These are phyloP conservation scores for Penicillium atrosanguineum DNA, from an alignment of 495 filamentous ascomycete species.

Conservation along the genomic window DNA sequence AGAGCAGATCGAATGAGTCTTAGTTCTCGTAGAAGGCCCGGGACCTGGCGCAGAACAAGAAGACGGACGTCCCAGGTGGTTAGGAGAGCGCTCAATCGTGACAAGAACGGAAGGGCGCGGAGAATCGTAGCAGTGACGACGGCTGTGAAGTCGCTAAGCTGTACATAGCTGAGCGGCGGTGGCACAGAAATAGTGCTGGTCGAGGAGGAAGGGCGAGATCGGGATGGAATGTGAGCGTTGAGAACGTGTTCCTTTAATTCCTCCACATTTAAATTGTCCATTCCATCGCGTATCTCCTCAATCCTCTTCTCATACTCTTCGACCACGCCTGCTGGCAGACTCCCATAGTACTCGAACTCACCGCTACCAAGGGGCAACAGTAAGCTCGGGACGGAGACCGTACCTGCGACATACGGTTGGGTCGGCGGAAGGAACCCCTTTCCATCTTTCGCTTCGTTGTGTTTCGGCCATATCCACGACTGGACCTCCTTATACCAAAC, in stretches of 20 bases:
- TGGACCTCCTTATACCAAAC: slow-evolving; percentile 77
- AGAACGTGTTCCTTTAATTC: slow-evolving; percentile 88
- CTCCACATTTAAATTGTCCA: slow-evolving; percentile 81
- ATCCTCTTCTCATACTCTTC: slow-evolving; percentile 68
- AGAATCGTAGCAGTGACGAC: slow-evolving; percentile 85
- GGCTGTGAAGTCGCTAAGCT: slow-evolving; percentile 82
- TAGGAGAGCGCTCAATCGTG: slow-evolving; percentile 64
- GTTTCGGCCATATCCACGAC: slow-evolving; percentile 69
- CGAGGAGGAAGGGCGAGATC: slow-evolving; percentile 53
- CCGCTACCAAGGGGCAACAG: slow-evolving; percentile 2
- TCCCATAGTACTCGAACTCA: slow-evolving; percentile 61
- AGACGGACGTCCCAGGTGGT: slow-evolving; percentile 75
- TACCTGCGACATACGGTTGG: not conserved
- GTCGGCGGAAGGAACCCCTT: slow-evolving; percentile 58
- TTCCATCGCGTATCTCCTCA: slow-evolving; percentile 70
- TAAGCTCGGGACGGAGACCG: not conserved
- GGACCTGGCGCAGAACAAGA: slow-evolving; percentile 66
- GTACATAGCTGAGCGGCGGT: slow-evolving; percentile 52
- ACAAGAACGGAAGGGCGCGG: slow-evolving; percentile 80
- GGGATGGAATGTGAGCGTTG: slow-evolving; percentile 65
- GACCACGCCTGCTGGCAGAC: slow-evolving; percentile 60
- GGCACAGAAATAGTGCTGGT: slow-evolving; percentile 52
- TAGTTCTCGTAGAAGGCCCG: slow-evolving; percentile 66
- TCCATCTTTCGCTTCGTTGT: slow-evolving; percentile 32
- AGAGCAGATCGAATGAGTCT: slow-evolving; percentile 60